Percentiles rank a stretch among this genome's conserved stretches.
These are phyloP conservation scores for Fusarium virguliforme DNA, from an alignment of 2,329 filamentous ascomycete species.

Conservation along the genomic window DNA sequence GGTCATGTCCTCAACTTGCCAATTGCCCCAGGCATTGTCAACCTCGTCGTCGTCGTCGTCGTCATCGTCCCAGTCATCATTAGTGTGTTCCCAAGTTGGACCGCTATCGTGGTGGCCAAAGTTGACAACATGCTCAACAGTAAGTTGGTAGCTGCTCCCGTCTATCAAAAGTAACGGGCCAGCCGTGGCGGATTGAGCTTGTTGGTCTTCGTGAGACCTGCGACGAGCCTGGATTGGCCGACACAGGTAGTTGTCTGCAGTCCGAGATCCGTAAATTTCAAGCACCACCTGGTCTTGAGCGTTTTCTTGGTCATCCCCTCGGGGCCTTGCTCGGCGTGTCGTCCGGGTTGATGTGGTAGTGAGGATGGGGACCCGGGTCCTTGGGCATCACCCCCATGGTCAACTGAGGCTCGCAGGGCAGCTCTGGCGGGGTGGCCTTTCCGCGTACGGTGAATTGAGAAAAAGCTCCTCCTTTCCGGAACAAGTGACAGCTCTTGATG, in stretches of 20 bases:
- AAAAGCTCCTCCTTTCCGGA: not conserved
- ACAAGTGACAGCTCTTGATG: not conserved
- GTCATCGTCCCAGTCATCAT: conserved; percentile 4
- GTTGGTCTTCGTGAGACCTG: not conserved
- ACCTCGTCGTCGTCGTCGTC: not conserved
- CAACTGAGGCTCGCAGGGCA: not conserved
- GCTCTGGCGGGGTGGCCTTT: not conserved
- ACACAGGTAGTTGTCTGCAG: not conserved
- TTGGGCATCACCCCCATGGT: not conserved
- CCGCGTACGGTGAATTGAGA: not conserved
- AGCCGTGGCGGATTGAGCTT: not conserved
- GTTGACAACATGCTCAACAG: conserved; percentile 3
- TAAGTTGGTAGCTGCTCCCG: not conserved
- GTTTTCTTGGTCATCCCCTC: not conserved
- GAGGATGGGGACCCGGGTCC: not conserved
- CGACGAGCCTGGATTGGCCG: not conserved
- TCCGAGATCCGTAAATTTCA: not conserved
- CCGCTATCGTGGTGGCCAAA: not conserved
- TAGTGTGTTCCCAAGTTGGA: not conserved
- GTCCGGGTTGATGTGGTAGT: not conserved
- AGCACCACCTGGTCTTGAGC: not conserved
- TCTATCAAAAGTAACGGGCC: not conserved
- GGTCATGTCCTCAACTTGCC: not conserved
- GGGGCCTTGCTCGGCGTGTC: not conserved
- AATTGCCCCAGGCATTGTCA: not conserved